Base-by-base conservation (phyloP, 2,329 filamentous ascomycete genomes). In the Truncatella angustata region DNA sequence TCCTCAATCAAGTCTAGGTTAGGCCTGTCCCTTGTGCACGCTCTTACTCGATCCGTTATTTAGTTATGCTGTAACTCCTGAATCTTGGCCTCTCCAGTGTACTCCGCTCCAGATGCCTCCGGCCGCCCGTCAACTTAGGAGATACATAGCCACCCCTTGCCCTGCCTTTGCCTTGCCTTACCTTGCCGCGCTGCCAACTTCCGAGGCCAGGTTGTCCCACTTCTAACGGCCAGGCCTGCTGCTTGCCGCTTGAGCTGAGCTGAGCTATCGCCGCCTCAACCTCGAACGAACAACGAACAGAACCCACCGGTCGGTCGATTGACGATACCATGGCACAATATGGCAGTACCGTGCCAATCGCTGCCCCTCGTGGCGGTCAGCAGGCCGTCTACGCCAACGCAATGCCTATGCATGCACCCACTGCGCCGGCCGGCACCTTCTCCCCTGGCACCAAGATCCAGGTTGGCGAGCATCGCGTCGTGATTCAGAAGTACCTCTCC, bases 401-500 rank as follows among this genome's bases (percentile, higher is more conserved):
- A 30, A 68, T 73, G 55, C 61, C 67, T 43, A 58, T 63, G 18
- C 65, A 63, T 36, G 58, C 51, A 46, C 61, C 62, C 9, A 54
- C 73, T 39, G 78, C 78, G 50, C 85, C 89, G n/a, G 82, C 85
- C 50, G 94, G 94, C 60, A 97, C 93, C 54, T 97, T 99, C 70
- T 76, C 87, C 49, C 86, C 94, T 5, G 93, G 93, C 39, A 99
- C 94, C 57, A 97, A 97, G 78, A 95, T 99, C 64, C 92, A 96
- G 68, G 91, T 97, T 52, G 94, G 94, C 67, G 84, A 82, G 68
- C 94, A 99, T 70, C 87, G 91, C 58, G 92, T 97, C 54, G 82
- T 95, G 48, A 95, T 99, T 61, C 91, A 97, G 67, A 94, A 93
- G 70, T 99, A 99, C 73, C 86, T 99, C 45, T 97, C 94, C 57